These are phyloP conservation scores for Phtheirospermum japonicum DNA, from an alignment of 257 asterid species.

Conservation along the genomic window DNA sequence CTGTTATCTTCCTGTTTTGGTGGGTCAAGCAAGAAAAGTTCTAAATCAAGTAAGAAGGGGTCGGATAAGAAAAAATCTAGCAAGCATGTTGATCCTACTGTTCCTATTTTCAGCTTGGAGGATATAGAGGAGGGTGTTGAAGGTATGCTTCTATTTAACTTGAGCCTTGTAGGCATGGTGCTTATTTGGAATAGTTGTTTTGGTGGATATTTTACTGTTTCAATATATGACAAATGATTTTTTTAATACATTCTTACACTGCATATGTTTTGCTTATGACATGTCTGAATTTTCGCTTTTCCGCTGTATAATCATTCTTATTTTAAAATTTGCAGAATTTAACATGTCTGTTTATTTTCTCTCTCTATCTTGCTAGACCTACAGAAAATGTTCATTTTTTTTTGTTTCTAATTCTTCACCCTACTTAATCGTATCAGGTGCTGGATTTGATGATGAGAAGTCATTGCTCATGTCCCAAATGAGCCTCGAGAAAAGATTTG, in stretches of 20 bases:
- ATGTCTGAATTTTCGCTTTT: no score
- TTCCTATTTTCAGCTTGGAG: slow-evolving; percentile 91
- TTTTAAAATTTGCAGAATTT: no score
- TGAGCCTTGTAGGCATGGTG: no score
- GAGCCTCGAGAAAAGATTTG: slow-evolving; percentile 96
- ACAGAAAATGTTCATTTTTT: no score
- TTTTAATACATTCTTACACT: no score
- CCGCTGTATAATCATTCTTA: no score
- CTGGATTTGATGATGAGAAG: slow-evolving; percentile 95
- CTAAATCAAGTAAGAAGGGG: slow-evolving; percentile 73
- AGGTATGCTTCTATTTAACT: slow-evolving; percentile 49
- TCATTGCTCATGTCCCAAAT: slow-evolving; percentile 88
- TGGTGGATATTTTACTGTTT: no score
- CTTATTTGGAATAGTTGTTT: no score
- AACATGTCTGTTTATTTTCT: no score
- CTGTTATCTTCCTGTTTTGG: slow-evolving; percentile 69
- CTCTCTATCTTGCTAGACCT: no score
- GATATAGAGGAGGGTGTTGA: slow-evolving; percentile 98
- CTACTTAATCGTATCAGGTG: slow-evolving; percentile 45
- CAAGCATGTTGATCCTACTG: slow-evolving; percentile 89
- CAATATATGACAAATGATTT: no score
- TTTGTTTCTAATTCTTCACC: slow-evolving; percentile 23
- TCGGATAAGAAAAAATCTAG: slow-evolving; percentile 91
- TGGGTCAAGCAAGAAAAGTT: slow-evolving; percentile 69
- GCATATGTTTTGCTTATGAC: no score